Evolutionary conservation across 345 rosid species (phyloP), one percentile per base, ranked within the genome.

Genomic region (Syzygium aromaticum): DNA sequence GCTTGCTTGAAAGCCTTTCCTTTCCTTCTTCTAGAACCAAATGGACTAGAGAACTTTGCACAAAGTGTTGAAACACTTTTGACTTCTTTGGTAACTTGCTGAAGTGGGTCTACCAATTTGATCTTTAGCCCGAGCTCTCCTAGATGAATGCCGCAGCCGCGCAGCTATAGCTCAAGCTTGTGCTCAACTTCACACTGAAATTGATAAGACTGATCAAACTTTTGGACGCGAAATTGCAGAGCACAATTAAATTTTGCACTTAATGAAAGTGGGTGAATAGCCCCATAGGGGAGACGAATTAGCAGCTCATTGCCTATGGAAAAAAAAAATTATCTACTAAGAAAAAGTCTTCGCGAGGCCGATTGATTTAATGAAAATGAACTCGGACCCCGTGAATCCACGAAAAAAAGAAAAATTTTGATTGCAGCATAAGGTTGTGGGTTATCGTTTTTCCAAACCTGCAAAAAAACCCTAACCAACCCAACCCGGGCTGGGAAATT

Each of bases 381-480:
- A 12, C 67, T 59, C n/a, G 4, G 67, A 59, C 33, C 33, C 30
- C 16, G 13, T 59, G 67, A 28, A 59, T 7, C 1, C 28, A 59
- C 3, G 15, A 12, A 25, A 27, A 27, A 27, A 12, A 11, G 30
- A 27, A 59, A 59, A 27, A 59, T 0, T 2, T 11, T 5, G 67
- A 59, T 11, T 5, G 30, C 2, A 15, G 67, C 38, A 11, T n/a
- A 8, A 13, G n/a, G 46, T 33, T 17, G 46, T 33, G 13, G 46
- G 78, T 9, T 67, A 17, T 67, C 25, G 0, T 28, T 7, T 28
- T 15, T 2, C 10, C 3, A 13, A 0, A n/a, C 64, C 11, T 3
- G 3, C 64, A 61, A 61, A 6, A 63, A 6, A 56, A 38, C 14
- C 4, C 7, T 13, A 73, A 17, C 80, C 46, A 0, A 73, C 13